Base-by-base conservation (phyloP, 2,329 filamentous ascomycete species). In the Paraconiothyrium sp. region DNA sequence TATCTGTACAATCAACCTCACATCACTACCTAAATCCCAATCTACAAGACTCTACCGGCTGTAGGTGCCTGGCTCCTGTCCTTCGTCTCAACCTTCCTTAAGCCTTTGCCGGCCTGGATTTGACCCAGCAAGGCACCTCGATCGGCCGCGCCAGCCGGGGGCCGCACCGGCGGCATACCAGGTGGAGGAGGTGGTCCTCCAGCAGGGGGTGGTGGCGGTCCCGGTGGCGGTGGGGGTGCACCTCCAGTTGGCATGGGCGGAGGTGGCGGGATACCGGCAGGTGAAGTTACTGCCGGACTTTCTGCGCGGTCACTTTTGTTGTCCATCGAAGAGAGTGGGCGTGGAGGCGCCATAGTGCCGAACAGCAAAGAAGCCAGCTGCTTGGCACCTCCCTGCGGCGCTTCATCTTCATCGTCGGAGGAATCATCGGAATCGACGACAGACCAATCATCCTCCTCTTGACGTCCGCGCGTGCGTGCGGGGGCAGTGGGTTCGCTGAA, bases 341-440 rank as follows among this genome's bases (percentile, higher is more conserved):
- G 89, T 14, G 95, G 94, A 43, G 95, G 94, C 10, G 88, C 94
- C 94, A 99, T 98, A 55, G 94, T 97, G 61, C 95, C 94, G 76
- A 99, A 99, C 22, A 99, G 85, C 63, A 97, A 95, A 7, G 92
- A 97, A 16, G 95, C 95, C 41, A 99, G 87, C 71, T 97, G 92
- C 63, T 96, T 95, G 52, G 95, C 95, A 58, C 92, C 92, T 54
- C 91, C 91, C 20, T 92, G 90, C 10, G 90, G 87, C 57, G 93
- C 91, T 59, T 20, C 50, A 13, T 94, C 92, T 59, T 94, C 90
- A 39, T 88, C 86, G n/a, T 89, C 87, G 50, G 88, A 87, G 4
- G 80, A 89, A 56, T 92, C 91, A 58, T 91, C 89, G 22, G 92
- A 94, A 63, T 93, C 93, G 30, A 88, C 88, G 13, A 87, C 88